Evolutionary conservation across 129 eudicot species (phyloP), one percentile per base, ranked within the genome.

Genomic region (Flaveria linearis): DNA sequence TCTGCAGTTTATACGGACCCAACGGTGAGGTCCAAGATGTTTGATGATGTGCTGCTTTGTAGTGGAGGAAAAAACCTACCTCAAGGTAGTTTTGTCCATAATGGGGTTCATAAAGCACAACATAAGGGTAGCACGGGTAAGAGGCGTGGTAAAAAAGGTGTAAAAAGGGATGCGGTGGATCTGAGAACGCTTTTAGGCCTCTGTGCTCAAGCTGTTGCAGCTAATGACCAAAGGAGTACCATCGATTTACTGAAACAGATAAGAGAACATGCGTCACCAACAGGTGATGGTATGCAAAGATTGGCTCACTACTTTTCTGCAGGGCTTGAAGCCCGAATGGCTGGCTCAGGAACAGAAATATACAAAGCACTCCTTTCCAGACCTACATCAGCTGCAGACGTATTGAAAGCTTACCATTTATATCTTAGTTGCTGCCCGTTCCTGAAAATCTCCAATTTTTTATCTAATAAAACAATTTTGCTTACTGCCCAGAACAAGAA

Each of bases 281-380:
- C 85, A 0, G 97, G 97, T 18, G 95, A 91, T 28, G 97, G 97
- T 10, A 91, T 86, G 91, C 97, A 91, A 80, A 85, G 97, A 74
- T 64, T 91, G 71, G 95, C 97, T 14, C 87, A 88, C 55, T 91
- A 91, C 68, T 88, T 91, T 77, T 85, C 97, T 33, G 68, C 79
- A 50, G 97, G 97, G 50, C 92, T 91, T 57, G 90, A 91, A 69
- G 92, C 97, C 52, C 95, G 97, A 22, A 82, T 91, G 89, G 97
- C 97, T 25, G 94, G 97, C 8, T 84, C 88, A 3, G 94, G 94
- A 36, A 85, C 91, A 9, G 90, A 82, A 22, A 85, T 85, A 39
- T 91, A 88, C 80, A 82, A 75, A 55, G 76, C 83, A 2, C 81
- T 85, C 7, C 69, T 88, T 68, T 65, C 83, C 17, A 55, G 79